These are phyloP conservation scores for Tympanopsis confertula DNA, from an alignment of 2,329 filamentous ascomycete genomes.

Conservation along the genomic window DNA sequence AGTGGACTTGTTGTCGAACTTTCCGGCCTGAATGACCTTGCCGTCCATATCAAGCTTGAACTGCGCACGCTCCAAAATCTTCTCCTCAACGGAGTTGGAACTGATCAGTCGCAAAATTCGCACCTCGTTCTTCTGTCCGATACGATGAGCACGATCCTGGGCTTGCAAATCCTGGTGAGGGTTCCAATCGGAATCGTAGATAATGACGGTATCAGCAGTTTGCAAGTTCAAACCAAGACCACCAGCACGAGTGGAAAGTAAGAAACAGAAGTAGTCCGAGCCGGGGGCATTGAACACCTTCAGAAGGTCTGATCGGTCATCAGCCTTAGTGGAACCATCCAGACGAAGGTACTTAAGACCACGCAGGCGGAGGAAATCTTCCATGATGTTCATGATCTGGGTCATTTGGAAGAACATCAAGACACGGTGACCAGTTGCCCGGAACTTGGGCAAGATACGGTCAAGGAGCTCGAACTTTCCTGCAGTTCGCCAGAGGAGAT, in stretches of 20 bases:
- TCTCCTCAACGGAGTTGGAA: slow-evolving; percentile 94
- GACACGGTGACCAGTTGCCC: slow-evolving; percentile 80
- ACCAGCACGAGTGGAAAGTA: slow-evolving; percentile 96
- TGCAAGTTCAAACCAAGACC: slow-evolving; percentile 94
- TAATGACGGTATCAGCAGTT: slow-evolving; percentile 97
- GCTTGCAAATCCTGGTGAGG: slow-evolving; percentile 98
- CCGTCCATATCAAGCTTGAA: slow-evolving; percentile 99
- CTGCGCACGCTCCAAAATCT: slow-evolving; percentile 90
- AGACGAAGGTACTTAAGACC: slow-evolving; percentile 79
- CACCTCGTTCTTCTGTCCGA: slow-evolving; percentile 98
- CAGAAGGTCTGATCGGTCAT: slow-evolving; percentile 86
- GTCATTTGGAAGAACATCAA: slow-evolving; percentile 99
- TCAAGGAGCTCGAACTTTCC: slow-evolving; percentile 97
- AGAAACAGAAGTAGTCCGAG: slow-evolving; percentile 93
- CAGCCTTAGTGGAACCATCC: slow-evolving; percentile 93
- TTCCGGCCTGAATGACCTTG: slow-evolving; percentile 98
- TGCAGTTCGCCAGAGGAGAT: slow-evolving; percentile 85
- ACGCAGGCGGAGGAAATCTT: slow-evolving; percentile 82
- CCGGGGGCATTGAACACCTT: slow-evolving; percentile 79
- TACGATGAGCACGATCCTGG: slow-evolving; percentile 99
- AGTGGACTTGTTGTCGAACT: slow-evolving; percentile 98
- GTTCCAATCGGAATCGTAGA: slow-evolving; percentile 99
- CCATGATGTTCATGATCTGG: slow-evolving; percentile 99
- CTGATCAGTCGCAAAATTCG: slow-evolving; percentile 92
- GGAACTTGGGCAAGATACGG: slow-evolving; percentile 84